Evolutionary conservation across 768 basidiomycete genomes (phyloP), one percentile per base, ranked within the genome.

Genomic region (Mrakia gelida): DNA sequence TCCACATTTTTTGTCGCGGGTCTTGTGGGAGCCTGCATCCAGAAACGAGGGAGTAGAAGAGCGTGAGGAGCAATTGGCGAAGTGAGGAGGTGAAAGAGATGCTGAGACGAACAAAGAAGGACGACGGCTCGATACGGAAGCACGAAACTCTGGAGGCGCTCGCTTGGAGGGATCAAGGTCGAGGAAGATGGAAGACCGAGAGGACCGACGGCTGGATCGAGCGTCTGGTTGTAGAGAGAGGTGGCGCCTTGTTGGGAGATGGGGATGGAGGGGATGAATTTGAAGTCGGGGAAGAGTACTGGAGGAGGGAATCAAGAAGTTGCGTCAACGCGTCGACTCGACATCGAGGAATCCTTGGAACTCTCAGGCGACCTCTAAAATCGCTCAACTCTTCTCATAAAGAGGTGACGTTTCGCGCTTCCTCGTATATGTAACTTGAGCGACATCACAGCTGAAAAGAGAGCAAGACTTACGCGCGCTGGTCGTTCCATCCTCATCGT

Each of bases 61-160:
- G 73, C 61, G 59, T 23, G 52, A 41, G 56, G 18, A 43, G 28
- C 16, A n/a, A n/a, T n/a, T n/a, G n/a, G n/a, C n/a, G n/a, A n/a
- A n/a, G n/a, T n/a, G n/a, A n/a, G n/a, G n/a, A 23, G 13, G 62
- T 28, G 59, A 68, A 32, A 30, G n/a, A 34, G 54, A 56, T 41
- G 63, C 59, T 26, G 38, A 10, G 9, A 87, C 90, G 85, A 84
- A 94, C 95, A 99, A 38, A 99, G 86, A 28, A 98, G 85, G 73
- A 99, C 91, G 43, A 93, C 91, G 81, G 92, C 93, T 3, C 92
- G 88, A 84, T 98, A 99, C 0, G 96, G 95, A 62, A 98, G 84
- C 26, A 91, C 86, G 90, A 91, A 95, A 38, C 91, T 90, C 82
- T 87, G 88, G 81, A 91, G 86, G n/a, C 11, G 84, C 81, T 65